Base-by-base conservation (phyloP, 805 yeast genomes). In the Debaryomyces maramus region DNA sequence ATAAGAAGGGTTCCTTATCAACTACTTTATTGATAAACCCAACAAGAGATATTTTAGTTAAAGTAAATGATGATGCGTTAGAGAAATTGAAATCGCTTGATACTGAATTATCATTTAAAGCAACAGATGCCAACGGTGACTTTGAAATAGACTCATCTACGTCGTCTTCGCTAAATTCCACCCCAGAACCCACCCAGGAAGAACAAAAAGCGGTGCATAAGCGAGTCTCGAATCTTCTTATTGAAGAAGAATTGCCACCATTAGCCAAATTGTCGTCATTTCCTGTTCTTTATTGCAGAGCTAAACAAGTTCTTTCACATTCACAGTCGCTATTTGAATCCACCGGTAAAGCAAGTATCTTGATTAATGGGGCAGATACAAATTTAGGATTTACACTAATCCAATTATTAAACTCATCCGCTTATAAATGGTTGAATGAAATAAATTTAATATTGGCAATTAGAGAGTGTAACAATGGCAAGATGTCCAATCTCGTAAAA, bases 21-120 rank as follows among this genome's bases (percentile, higher is more conserved):
- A 70, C 85, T 3, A 73, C 80, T 32, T 66, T 84, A 8, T 52
- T 78, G 15, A 57, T 84, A 3, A 75, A 80, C 43, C 81, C 85
- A 11, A 51, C 54, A 8, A 54, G 63, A 24, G 88, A 83, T 49
- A 38, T 54, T 16, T 15, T 69, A 14, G 34, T 69, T 1, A 55
- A 50, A n/a, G 51, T 67, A 6, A 51, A 50, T 26, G 61, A 60
- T 1, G 55, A 46, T 2, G 52, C 51, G 4, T 40, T 60, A 15
- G 53, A 48, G 1, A 39, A 41, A 14, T 40, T 67, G 30, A 46
- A 42, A 6, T 24, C 40, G 1, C 36, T 62, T 10, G 64, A 67
- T 41, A 49, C 61, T 6, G 39, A 48, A 19, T 52, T 66, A 20
- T 36, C 52, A 8, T 42, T 53, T 16, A 35, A 46, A 3, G 38